Percentiles rank a stretch among this genome's conserved stretches.
Conservation (phyloP, 495 filamentous ascomycete species). For the Aspergillus mulundensis region DNA sequence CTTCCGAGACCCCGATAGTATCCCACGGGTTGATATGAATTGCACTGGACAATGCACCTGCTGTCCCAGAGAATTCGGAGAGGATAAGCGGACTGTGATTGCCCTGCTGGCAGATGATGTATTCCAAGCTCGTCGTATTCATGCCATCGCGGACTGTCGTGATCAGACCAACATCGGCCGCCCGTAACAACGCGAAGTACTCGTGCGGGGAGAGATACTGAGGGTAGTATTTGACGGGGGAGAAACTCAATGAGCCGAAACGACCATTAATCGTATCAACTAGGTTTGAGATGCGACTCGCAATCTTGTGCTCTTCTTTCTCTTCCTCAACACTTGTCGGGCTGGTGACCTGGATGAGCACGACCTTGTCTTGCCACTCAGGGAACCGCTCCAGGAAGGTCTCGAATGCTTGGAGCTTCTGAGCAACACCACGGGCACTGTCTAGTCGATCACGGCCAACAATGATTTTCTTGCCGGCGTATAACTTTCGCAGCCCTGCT, state of each 20-base stretch:
- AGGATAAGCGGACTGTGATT: conserved; percentile 82
- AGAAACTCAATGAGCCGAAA: conserved; percentile 78
- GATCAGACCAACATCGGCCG: conserved; percentile 84
- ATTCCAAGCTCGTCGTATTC: conserved; percentile 94
- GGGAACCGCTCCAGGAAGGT: conserved; percentile 82
- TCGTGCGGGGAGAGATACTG: conserved; percentile 83
- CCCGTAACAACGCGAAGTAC: conserved; percentile 85
- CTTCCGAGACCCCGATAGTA: conserved; percentile 68
- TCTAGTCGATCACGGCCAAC: conserved; percentile 91
- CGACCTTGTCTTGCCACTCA: conserved; percentile 86
- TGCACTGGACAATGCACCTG: conserved; percentile 75
- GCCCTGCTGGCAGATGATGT: conserved; percentile 83
- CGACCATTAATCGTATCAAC: conserved; percentile 86
- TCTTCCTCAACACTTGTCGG: conserved; percentile 73
- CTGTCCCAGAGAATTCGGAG: conserved; percentile 93
- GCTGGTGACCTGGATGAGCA: conserved; percentile 89
- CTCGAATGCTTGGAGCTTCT: conserved; percentile 92
- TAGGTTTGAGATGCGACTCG: conserved; percentile 79
- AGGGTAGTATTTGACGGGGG: conserved; percentile 87
- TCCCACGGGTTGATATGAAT: conserved; percentile 97
- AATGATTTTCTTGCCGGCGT: conserved; percentile 82
- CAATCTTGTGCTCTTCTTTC: conserved; percentile 68
- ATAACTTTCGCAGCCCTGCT: conserved; percentile 61
- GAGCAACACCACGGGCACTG: conserved; percentile 81
- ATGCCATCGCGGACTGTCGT: conserved; percentile 92